phyloP scores from a whole-genome alignment of 108 stramenopile genomes.

The Cyclotella kingstonii region DNA sequence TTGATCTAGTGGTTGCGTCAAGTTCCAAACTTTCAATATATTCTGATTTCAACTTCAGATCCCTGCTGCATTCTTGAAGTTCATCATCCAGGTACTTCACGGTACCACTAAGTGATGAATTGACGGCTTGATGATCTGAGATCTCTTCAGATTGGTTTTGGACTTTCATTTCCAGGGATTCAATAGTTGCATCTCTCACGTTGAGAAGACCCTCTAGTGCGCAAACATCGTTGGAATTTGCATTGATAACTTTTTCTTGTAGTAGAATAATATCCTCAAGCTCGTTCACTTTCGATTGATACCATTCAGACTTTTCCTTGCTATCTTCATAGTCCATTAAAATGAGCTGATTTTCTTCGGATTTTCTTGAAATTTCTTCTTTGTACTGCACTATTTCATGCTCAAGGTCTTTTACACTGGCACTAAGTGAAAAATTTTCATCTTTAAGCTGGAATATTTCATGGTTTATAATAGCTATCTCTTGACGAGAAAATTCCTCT shows the following conservation, averaged over 20 bases:
- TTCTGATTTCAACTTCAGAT: not conserved
- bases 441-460: not conserved
- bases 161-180: not conserved
- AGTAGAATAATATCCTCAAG: not conserved
- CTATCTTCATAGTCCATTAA: not conserved
- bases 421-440: not conserved
- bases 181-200: not conserved
- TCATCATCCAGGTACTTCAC: not conserved
- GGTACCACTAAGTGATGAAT: not conserved
- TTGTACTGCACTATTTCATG: not conserved
- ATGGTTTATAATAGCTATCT: not conserved
- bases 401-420: not conserved
- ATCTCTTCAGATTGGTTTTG: not conserved
- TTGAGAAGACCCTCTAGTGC: not conserved
- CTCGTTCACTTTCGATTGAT: not conserved
- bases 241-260: not conserved
- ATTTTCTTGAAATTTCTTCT: not conserved
- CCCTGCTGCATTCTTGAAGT: not conserved
- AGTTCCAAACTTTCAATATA: conserved; percentile 2
- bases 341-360: not conserved
- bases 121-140: not conserved
- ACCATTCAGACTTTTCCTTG: not conserved
- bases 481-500: not conserved
- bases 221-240: not conserved
- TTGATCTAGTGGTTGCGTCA: too few relatives aligned